Evolutionary conservation across 2,329 filamentous ascomycete species (phyloP).

Genomic region (Nectriaceae sp.): DNA sequence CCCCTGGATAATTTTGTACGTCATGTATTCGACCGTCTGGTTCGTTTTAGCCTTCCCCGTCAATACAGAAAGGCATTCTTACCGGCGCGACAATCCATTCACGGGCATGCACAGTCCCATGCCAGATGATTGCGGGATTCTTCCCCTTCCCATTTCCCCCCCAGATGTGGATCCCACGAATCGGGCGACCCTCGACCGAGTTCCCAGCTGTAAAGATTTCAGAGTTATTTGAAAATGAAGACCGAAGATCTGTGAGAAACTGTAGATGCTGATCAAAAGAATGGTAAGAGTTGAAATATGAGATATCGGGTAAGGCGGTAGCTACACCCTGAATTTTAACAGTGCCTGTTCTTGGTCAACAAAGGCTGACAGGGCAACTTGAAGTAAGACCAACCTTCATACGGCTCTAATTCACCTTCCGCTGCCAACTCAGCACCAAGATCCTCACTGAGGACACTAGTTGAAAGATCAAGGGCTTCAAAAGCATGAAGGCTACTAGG

Average conservation of each 20-base stretch:
- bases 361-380: accelerated
- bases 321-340: neutral
- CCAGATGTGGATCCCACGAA: slow-evolving; percentile 62
- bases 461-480: slow-evolving; percentile 23
- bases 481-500: slow-evolving; percentile 24
- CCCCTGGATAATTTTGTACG: slow-evolving; percentile 21
- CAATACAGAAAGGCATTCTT: accelerated
- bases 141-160: slow-evolving; percentile 44
- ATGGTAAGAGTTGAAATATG: slow-evolving; percentile 58
- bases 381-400: neutral
- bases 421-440: slow-evolving; percentile 26
- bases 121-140: slow-evolving; percentile 56
- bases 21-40: slow-evolving; percentile 24
- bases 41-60: accelerated
- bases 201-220: slow-evolving; percentile 51
- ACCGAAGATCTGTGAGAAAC: slow-evolving; percentile 49
- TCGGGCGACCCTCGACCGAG: slow-evolving; percentile 50
- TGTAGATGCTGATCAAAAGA: slow-evolving; percentile 50
- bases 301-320: slow-evolving; percentile 9
- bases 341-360: slow-evolving; percentile 1
- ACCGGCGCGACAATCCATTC: slow-evolving; percentile 62
- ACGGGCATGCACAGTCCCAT: slow-evolving; percentile 60
- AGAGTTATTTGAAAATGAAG: slow-evolving; percentile 44
- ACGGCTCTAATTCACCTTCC: slow-evolving; percentile 18
- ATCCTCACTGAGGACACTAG: slow-evolving; percentile 22